A percentile compares a stretch with the other conserved stretches of the same genome.
phyloP scores from a whole-genome alignment of 1,139 yeast genomes.

The Torulaspora globosa region DNA sequence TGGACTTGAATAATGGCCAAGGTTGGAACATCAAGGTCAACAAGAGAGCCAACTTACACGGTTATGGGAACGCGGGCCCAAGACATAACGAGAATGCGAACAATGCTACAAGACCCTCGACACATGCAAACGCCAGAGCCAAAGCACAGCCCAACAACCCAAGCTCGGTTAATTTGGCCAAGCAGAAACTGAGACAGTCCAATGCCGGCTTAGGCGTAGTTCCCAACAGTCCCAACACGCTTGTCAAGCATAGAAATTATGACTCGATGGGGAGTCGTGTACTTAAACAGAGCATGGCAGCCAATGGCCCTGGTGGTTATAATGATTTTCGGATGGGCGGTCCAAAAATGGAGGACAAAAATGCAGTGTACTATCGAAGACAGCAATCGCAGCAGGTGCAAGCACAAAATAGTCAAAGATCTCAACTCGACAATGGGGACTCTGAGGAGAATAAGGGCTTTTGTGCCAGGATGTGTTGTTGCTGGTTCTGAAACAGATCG shows the following conservation, averaged over 20 bases:
- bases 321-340: slow-evolving; percentile 11
- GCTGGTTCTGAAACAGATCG: slow-evolving; percentile 13
- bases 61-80: slow-evolving; percentile 48
- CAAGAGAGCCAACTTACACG: slow-evolving; percentile 86
- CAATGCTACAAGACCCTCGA: slow-evolving; percentile 12
- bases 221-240: slow-evolving; percentile 11
- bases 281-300: slow-evolving; percentile 7
- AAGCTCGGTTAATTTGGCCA: slow-evolving; percentile 13
- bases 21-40: slow-evolving; percentile 86
- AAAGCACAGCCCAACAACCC: slow-evolving; percentile 13
- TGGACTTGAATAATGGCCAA: slow-evolving; percentile 82
- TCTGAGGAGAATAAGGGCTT: slow-evolving; percentile 11
- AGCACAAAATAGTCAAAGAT: slow-evolving; percentile 13
- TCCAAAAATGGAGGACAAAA: slow-evolving; percentile 8
- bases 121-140: slow-evolving; percentile 11
- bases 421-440: slow-evolving; percentile 9
- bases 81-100: slow-evolving; percentile 18
- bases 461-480: slow-evolving; percentile 14
- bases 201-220: slow-evolving; percentile 11
- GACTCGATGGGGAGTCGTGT: slow-evolving; percentile 19
- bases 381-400: slow-evolving; percentile 16
- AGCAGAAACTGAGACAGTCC: slow-evolving; percentile 13
- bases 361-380: slow-evolving; percentile 12
- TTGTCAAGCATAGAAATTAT: slow-evolving; percentile 15
- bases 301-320: slow-evolving; percentile 6